A percentile compares a stretch with the other conserved stretches of the same genome.
phyloP scores from a whole-genome alignment of 2,329 filamentous ascomycete genomes.

The Penicillium sp. region DNA sequence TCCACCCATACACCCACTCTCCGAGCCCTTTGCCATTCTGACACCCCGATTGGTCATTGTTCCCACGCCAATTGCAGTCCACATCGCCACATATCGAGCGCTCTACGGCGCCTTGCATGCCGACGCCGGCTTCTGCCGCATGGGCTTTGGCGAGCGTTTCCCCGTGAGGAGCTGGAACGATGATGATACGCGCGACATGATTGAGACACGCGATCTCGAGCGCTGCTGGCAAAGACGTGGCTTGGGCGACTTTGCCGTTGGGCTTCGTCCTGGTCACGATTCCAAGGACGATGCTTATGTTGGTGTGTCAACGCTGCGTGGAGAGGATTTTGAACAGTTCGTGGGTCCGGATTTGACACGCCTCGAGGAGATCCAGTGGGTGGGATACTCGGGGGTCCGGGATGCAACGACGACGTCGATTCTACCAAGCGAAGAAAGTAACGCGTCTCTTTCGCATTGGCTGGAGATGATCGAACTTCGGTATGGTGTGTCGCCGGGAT shows the following conservation, averaged over 20 bases:
- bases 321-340: neutral
- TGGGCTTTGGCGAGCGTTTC: constrained; percentile 22
- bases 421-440: constrained; percentile 10
- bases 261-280: constrained; percentile 2
- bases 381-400: constrained; percentile 25
- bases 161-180: constrained; percentile 18
- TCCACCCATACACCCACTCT: neutral
- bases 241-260: constrained; percentile 23
- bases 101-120: constrained; percentile 23
- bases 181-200: constrained; percentile 15
- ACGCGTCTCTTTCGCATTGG: constrained; percentile 19
- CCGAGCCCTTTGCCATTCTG: constrained; percentile 18
- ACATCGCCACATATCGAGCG: constrained; percentile 13
- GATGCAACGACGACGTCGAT: constrained; percentile 25
- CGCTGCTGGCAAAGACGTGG: constrained; percentile 13
- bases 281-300: neutral
- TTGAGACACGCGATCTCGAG: constrained; percentile 21
- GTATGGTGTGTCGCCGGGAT: constrained; percentile 24
- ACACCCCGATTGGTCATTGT: constrained; percentile 21
- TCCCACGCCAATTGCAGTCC: constrained; percentile 22
- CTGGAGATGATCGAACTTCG: constrained; percentile 31
- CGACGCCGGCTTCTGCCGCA: constrained; percentile 19
- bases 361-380: constrained; percentile 16
- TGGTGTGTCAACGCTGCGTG: constrained; percentile 3
- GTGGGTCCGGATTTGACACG: neutral